Conservation (phyloP, 108 stramenopile species). For the Pseudonitzschia delicatissima region DNA sequence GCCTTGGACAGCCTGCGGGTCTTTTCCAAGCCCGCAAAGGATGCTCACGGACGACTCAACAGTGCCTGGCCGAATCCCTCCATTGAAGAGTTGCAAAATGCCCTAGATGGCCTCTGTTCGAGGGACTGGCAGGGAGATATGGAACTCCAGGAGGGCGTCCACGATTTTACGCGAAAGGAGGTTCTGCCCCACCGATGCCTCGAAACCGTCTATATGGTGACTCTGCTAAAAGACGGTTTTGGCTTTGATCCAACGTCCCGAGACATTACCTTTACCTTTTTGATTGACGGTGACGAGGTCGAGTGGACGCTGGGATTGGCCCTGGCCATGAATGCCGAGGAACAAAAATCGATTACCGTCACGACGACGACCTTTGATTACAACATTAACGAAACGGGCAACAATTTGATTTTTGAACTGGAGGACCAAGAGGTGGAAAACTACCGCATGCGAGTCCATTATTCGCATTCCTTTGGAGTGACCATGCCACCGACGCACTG, state of each 20-base stretch:
- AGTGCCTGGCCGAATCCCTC: constrained; percentile 81
- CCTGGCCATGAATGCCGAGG: constrained; percentile 40
- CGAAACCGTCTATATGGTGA: constrained; percentile 88
- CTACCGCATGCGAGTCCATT: neutral
- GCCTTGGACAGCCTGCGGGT: constrained; percentile 87
- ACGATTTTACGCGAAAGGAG: constrained; percentile 69
- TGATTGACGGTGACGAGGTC: constrained; percentile 84
- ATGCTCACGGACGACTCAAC: constrained; percentile 53
- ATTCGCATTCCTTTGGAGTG: constrained; percentile 4
- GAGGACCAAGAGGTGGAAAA: neutral
- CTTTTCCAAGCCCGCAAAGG: constrained; percentile 56
- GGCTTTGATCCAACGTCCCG: constrained; percentile 77
- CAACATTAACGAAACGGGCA: constrained; percentile 3
- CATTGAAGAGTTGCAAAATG: constrained; percentile 75
- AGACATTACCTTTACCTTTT: constrained; percentile 83
- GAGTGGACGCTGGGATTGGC: constrained; percentile 91
- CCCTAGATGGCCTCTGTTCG: constrained; percentile 77
- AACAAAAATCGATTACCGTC: neutral
- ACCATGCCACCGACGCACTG: constrained; percentile 12
- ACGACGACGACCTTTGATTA: neutral
- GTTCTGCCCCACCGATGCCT: constrained; percentile 84
- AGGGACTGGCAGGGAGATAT: constrained; percentile 75
- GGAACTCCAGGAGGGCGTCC: constrained; percentile 62
- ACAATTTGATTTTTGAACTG: constrained; percentile 2
- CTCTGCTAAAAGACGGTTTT: constrained; percentile 85